Base-by-base conservation (phyloP, 192 early-diverging fungal species). In the Rhizoclosmatium sp. region DNA sequence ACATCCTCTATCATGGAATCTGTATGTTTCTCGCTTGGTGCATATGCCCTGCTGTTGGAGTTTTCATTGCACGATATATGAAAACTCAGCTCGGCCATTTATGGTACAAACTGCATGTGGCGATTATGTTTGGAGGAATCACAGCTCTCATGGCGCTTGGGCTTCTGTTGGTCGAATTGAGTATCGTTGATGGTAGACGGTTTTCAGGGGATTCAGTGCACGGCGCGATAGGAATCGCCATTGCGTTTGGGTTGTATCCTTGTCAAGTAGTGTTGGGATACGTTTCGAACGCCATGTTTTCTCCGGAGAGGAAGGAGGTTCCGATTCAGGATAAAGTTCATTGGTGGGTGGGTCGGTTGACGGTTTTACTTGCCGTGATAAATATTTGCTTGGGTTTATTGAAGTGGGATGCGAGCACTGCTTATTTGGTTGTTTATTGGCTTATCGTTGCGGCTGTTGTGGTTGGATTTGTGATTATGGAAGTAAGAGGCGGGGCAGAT, bases 21-120 rank as follows among this genome's bases (percentile, higher is more conserved):
- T 47, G 21, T 46, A 81, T 83, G 82, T 69, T 78, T 41, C 19
- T 80, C 23, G 83, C 82, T 54, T 84, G 83, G 83, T 48, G 59
- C 42, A 66, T 85, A 5, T 42, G 61, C 14, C 83, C 85, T 3
- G 59, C 23, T 45, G 46, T 46, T 42, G 80, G 65, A 5, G 82
- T 86, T 46, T 86, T 84, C 59, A 73, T 83, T 46, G 85, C 85
- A 7, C 76, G 85, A 49, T 84, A 79, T 74, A 7, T 86, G 14
- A 86, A 86, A 60, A 54, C 75, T 42, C 16, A 67, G 9, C 49
- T 83, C 2, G 85, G 85, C 23, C 69, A 82, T 48, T 45, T 69
- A 47, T 86, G 85, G 85, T 86, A 80, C 69, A 47, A 60, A 21
- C 23, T 83, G 31, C 84, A 85, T 73, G 47, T 81, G 16, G 65